Evolutionary conservation across 2,329 filamentous ascomycete genomes (phyloP).

Genomic region (Fusarium neocosmosporiellum): DNA sequence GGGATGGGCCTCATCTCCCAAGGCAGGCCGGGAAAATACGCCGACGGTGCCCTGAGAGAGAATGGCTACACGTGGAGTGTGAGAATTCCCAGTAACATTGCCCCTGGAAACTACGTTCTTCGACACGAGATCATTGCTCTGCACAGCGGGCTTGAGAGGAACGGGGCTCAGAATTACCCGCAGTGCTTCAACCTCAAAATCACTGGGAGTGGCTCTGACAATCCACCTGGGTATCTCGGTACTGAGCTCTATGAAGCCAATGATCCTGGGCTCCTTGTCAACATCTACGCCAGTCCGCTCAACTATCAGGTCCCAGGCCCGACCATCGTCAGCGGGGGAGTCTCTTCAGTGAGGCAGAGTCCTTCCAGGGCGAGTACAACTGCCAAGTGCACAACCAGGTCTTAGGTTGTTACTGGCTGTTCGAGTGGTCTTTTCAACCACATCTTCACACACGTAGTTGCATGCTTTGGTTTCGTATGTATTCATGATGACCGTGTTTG

Average conservation of each 20-base stretch:
- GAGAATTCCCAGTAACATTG: constrained; percentile 59
- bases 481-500: neutral
- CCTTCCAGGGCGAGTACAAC: constrained; percentile 41
- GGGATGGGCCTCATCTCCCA: constrained; percentile 53
- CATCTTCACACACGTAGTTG: neutral
- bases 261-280: constrained; percentile 51
- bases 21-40: constrained; percentile 51
- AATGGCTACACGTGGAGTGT: constrained; percentile 64
- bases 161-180: constrained; percentile 63
- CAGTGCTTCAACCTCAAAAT: constrained; percentile 64
- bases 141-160: constrained; percentile 56
- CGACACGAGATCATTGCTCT: constrained; percentile 67
- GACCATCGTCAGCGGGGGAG: constrained; percentile 40
- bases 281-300: constrained; percentile 46
- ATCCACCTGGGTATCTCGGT: constrained; percentile 48
- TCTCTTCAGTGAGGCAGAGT: constrained; percentile 40
- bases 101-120: constrained; percentile 64
- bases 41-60: constrained; percentile 57
- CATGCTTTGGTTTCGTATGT: neutral
- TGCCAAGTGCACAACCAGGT: constrained; percentile 34
- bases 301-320: constrained; percentile 50
- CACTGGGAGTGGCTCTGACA: constrained; percentile 52
- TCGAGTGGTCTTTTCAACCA: neutral
- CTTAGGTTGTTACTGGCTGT: neutral
- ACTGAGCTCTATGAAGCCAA: constrained; percentile 51